Conservation (phyloP, 257 asterid genomes). For the Solanum bulbocastanum region DNA sequence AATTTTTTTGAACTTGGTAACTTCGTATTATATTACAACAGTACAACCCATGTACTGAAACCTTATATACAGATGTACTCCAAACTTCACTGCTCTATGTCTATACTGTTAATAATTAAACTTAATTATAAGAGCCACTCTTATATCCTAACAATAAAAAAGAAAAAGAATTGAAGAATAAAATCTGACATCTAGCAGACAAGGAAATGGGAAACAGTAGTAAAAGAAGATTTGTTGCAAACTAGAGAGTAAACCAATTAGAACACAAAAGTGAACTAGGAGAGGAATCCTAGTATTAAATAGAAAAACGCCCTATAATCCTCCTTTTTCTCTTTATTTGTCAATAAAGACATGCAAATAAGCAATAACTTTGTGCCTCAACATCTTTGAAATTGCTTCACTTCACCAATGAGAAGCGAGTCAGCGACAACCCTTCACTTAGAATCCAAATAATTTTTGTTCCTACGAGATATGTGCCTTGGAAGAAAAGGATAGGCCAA, state of each 20-base stretch:
- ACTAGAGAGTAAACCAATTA: not conserved
- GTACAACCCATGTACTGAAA: not conserved
- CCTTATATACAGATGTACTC: not conserved
- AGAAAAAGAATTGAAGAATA: not conserved
- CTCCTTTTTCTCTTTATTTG: not conserved
- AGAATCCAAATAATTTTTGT: not conserved
- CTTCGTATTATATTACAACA: not conserved
- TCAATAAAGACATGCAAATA: not conserved
- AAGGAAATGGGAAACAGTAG: not conserved
- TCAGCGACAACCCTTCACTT: not conserved
- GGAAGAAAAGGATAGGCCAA: not conserved
- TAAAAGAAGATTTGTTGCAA: not conserved
- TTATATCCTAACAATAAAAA: not conserved
- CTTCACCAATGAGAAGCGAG: not conserved
- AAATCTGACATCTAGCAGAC: not conserved
- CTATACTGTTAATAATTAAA: not conserved
- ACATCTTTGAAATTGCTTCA: not conserved
- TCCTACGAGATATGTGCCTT: not conserved
- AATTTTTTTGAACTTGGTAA: not conserved
- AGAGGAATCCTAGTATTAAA: not conserved
- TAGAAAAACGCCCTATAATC: not conserved
- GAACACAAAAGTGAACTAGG: not conserved
- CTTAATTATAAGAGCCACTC: not conserved
- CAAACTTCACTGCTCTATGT: not conserved
- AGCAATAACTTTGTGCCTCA: not conserved